Conservation (phyloP, 2,329 filamentous ascomycete genomes). For the Ascocoryne sarcoides region DNA sequence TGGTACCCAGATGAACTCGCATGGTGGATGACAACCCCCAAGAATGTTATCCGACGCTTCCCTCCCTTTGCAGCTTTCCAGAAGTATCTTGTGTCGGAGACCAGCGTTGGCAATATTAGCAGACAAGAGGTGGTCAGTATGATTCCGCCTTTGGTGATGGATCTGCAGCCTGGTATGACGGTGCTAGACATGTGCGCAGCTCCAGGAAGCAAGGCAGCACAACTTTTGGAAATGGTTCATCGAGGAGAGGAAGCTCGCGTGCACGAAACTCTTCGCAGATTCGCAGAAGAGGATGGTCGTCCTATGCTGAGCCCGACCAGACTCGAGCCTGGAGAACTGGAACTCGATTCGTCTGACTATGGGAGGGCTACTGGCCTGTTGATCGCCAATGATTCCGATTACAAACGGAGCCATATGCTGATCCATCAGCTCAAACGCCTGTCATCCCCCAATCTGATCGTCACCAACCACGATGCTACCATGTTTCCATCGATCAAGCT, state of each 20-base stretch:
- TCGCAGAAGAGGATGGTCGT: slow-evolving; percentile 52
- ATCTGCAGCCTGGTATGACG: slow-evolving; percentile 82
- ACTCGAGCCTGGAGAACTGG: slow-evolving; percentile 40
- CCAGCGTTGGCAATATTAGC: slow-evolving; percentile 93
- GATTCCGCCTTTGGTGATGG: slow-evolving; percentile 92
- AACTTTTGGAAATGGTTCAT: slow-evolving; percentile 91
- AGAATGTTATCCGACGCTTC: slow-evolving; percentile 90
- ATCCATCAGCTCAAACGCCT: slow-evolving; percentile 96
- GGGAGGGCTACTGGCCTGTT: slow-evolving; percentile 85
- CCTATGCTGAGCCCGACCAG: slow-evolving; percentile 39
- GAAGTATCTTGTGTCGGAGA: slow-evolving; percentile 96
- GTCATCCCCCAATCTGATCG: slow-evolving; percentile 91
- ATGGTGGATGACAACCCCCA: slow-evolving; percentile 97
- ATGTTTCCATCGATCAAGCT: slow-evolving; percentile 89
- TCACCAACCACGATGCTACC: slow-evolving; percentile 96
- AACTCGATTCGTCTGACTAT: slow-evolving; percentile 58
- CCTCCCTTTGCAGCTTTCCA: slow-evolving; percentile 92
- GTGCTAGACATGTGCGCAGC: slow-evolving; percentile 95
- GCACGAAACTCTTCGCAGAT: slow-evolving; percentile 56
- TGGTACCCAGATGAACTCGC: slow-evolving; percentile 96
- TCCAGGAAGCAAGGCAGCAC: slow-evolving; percentile 92
- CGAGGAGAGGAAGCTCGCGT: slow-evolving; percentile 84
- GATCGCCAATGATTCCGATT: slow-evolving; percentile 93
- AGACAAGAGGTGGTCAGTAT: slow-evolving; percentile 97
- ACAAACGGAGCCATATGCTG: slow-evolving; percentile 93